These are phyloP conservation scores for Plectosphaerella sp. DNA, from an alignment of 2,329 filamentous ascomycete genomes.

Conservation along the genomic window DNA sequence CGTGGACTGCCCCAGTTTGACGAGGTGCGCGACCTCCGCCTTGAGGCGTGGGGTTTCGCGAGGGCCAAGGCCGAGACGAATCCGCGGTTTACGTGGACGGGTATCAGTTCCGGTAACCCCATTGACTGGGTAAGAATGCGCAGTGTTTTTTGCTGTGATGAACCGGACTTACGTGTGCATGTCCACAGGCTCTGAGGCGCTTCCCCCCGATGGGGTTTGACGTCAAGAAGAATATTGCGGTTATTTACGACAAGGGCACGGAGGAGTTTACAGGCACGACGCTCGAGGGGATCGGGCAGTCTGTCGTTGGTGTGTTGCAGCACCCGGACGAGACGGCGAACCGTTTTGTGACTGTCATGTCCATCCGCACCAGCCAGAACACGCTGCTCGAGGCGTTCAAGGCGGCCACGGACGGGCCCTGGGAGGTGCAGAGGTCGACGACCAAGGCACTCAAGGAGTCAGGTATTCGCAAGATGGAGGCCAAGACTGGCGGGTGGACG, in stretches of 20 bases:
- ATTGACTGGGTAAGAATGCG: slow-evolving; percentile 9
- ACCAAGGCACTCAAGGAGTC: background rate
- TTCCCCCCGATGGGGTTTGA: slow-evolving; percentile 23
- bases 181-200: slow-evolving; percentile 25
- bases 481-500: background rate
- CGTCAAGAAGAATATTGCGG: slow-evolving; percentile 11
- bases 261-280: background rate
- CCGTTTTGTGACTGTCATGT: slow-evolving; percentile 46
- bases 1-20: background rate
- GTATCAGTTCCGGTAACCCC: background rate
- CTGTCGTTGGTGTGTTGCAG: slow-evolving; percentile 10
- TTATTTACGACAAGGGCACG: background rate
- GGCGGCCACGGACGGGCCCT: background rate
- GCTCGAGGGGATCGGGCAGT: background rate
- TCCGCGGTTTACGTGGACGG: background rate
- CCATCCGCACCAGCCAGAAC: slow-evolving; percentile 43
- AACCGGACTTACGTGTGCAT: slow-evolving; percentile 24
- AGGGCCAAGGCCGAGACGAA: slow-evolving; percentile 14
- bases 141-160: slow-evolving; percentile 16
- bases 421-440: background rate
- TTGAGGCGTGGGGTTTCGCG: background rate
- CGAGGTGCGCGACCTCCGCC: background rate
- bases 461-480: background rate
- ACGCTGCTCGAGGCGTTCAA: slow-evolving; percentile 26
- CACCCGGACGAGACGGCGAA: slow-evolving; percentile 44